Evolutionary conservation across 176 grass and related monocot species (phyloP).

Genomic region (Carex littledalei): DNA sequence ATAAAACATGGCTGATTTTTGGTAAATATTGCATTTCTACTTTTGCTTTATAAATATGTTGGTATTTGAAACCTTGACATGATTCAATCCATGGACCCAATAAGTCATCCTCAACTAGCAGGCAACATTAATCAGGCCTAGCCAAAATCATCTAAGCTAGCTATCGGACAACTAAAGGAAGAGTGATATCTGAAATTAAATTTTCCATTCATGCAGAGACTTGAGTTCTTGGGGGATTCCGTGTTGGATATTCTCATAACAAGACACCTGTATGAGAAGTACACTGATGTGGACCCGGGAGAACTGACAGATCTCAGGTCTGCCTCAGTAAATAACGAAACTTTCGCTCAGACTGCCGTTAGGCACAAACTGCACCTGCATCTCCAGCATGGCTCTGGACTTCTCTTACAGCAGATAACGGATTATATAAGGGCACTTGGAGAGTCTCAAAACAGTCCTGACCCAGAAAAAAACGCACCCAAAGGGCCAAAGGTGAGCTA

Average conservation of each 20-base stretch:
- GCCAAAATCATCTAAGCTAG: not conserved
- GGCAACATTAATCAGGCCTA: not conserved
- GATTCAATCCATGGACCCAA: not conserved
- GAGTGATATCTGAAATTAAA: not conserved
- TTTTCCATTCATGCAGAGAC: slow-evolving; percentile 47
- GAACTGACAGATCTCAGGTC: slow-evolving; percentile 85
- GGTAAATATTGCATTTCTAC: not conserved
- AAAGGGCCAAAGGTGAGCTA: slow-evolving; percentile 72
- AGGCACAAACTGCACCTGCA: slow-evolving; percentile 65
- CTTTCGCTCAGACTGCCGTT: slow-evolving; percentile 79
- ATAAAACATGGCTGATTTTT: not conserved
- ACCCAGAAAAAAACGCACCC: slow-evolving; percentile 29
- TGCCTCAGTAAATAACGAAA: slow-evolving; percentile 89
- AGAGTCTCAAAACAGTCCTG: slow-evolving; percentile 30
- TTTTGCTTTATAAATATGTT: not conserved
- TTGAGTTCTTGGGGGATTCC: slow-evolving; percentile 90
- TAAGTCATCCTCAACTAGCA: not conserved
- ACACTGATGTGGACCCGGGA: slow-evolving; percentile 65
- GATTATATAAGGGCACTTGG: slow-evolving; percentile 60
- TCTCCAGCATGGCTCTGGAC: slow-evolving; percentile 64
- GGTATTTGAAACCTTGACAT: not conserved
- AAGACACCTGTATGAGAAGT: slow-evolving; percentile 50
- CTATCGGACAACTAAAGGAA: not conserved
- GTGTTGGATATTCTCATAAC: slow-evolving; percentile 88
- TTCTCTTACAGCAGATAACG: slow-evolving; percentile 55